phyloP scores from a whole-genome alignment of 768 basidiomycete genomes.

The Phallus indusiatus region DNA sequence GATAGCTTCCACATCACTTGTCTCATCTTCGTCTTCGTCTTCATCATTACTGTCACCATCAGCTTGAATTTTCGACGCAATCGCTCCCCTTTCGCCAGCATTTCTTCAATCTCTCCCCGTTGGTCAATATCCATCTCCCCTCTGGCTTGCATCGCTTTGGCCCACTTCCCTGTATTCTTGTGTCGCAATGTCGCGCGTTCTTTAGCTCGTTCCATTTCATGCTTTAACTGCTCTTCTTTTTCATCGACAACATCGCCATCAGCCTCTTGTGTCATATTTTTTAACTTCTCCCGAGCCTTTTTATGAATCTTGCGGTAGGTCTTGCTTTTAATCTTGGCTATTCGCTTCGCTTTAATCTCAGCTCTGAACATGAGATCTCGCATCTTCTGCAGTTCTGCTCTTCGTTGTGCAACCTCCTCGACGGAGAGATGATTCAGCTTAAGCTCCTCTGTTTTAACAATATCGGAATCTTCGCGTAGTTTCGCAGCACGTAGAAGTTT shows the following conservation, averaged over 20 bases:
- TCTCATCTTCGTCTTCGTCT: conserved; percentile 9
- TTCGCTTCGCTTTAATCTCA: conserved; percentile 79
- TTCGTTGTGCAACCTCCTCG: conserved; percentile 78
- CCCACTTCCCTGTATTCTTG: conserved; percentile 85
- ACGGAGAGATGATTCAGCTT: conserved; percentile 72
- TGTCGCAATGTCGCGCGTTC: conserved; percentile 88
- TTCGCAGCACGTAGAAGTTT: conserved; percentile 72
- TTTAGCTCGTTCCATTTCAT: conserved; percentile 70
- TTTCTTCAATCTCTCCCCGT: conserved; percentile 67
- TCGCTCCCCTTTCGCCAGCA: conserved; percentile 76
- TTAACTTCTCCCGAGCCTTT: conserved; percentile 58
- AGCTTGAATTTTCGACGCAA: conserved; percentile 70
- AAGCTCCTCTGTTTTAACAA: conserved; percentile 73
- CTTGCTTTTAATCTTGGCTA: conserved; percentile 95
- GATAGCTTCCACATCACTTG: conserved; percentile 34
- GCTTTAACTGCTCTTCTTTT: conserved; percentile 47
- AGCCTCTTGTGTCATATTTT: conserved; percentile 35
- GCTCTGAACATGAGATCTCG: conserved; percentile 92
- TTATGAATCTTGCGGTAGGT: conserved; percentile 79
- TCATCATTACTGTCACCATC: conserved; percentile 26
- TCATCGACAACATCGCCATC: conserved; percentile 41
- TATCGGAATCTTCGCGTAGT: conserved; percentile 62
- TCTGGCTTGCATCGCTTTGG: conserved; percentile 58
- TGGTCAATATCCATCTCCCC: conserved; percentile 60
- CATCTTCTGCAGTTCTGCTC: conserved; percentile 76